Base-by-base conservation (phyloP, 179 eudicot genomes). In the Patellifolia procumbens region DNA sequence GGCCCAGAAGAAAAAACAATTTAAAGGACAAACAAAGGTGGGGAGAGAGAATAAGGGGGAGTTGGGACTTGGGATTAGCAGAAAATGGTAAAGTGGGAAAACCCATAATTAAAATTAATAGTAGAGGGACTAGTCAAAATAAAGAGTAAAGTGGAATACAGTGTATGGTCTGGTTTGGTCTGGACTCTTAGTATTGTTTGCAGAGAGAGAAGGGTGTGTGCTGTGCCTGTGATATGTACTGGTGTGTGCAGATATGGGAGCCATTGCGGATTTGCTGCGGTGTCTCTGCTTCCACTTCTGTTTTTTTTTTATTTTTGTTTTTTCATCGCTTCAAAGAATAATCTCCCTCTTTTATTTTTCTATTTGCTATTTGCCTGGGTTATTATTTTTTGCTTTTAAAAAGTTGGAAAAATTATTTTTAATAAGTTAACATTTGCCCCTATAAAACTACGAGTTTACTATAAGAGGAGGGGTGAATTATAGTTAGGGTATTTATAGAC, bases 1-100 rank as follows among this genome's bases (percentile, higher is more conserved):
- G 81, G 73, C 65, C 77, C 77, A 55, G 19, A 32, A 56, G 11
- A 0, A 53, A 53, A 53, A 53, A 2, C n/a, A 19, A 19, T 49
- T 58, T 13, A 35, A 51, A 71, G 31, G 51, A 77, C n/a, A 76
- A 46, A 29, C 7, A 20, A 13, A 52, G 48, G 60, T 4, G 32
- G 13, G 34, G 62, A 31, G 28, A 78, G 61, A 52, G 66, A 39
- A 56, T 70, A 24, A 12, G 29, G 19, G 16, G 31, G 17, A 12
- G 15, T 29, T 22, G 62, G 65, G 0, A 31, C 19, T 63, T 22
- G 46, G 70, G 77, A 62, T n/a, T 61, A 22, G 46, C 16, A 58
- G 66, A 22, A 58, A 68, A 15, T 60, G 48, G 56, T n/a, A 26
- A 73, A 70, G 71, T 13, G 53, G 29, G 31, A 45, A 49, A 53